phyloP scores from a whole-genome alignment of 176 grass and related monocot species.

The Stipa capillata region DNA sequence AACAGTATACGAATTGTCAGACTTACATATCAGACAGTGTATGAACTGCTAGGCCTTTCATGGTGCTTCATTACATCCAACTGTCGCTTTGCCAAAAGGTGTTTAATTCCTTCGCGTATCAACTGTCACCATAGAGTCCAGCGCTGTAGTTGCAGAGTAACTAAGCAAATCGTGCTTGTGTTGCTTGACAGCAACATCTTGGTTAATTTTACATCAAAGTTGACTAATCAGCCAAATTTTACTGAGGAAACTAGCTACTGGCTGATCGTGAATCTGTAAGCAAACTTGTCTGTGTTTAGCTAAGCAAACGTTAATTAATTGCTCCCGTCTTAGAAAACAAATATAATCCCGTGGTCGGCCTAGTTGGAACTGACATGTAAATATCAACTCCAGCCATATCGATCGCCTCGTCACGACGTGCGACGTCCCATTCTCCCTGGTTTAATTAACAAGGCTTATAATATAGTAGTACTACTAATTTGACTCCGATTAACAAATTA shows the following conservation, averaged over 20 bases:
- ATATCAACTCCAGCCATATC: neutral
- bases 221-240: neutral
- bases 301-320: neutral
- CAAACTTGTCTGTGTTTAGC: neutral
- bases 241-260: neutral
- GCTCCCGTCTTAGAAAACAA: neutral
- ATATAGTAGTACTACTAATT: neutral
- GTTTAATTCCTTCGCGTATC: neutral
- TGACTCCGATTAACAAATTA: neutral
- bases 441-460: neutral
- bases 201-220: neutral
- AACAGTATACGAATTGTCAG: too few relatives aligned
- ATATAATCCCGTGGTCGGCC: neutral
- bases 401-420: neutral
- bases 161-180: neutral
- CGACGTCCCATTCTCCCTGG: neutral
- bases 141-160: neutral
- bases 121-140: neutral
- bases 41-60: too few relatives aligned
- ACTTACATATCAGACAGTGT: too few relatives aligned
- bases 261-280: neutral
- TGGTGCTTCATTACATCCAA: too few relatives aligned
- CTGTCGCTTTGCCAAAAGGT: too few relatives aligned
- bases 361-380: conserved; percentile 15
- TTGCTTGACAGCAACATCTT: neutral